phyloP scores from a whole-genome alignment of 2,329 filamentous ascomycete genomes.

The Lachnellula suecica region DNA sequence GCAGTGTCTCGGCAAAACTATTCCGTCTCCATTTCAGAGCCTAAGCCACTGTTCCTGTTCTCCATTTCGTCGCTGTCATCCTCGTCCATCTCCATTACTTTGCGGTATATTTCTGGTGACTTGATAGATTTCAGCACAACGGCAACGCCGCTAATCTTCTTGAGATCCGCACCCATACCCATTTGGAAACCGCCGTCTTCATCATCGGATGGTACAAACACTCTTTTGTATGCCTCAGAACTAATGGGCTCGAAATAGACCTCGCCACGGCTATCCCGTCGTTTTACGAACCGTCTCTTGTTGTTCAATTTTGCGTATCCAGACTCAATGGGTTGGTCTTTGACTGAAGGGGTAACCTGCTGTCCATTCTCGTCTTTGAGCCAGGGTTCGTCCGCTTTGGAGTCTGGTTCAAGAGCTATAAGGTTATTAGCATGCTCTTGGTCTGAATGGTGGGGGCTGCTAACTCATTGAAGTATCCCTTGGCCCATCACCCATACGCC shows the following conservation, averaged over 20 bases:
- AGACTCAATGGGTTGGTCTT: conserved; percentile 51
- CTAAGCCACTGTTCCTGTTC: background rate
- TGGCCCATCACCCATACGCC: conserved; percentile 61
- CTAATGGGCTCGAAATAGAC: background rate
- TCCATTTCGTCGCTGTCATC: background rate
- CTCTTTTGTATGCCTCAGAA: background rate
- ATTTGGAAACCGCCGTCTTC: background rate
- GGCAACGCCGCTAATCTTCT: background rate
- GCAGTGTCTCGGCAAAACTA: background rate
- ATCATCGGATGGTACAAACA: background rate
- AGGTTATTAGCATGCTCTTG: conserved; percentile 6
- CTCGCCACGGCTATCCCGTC: background rate
- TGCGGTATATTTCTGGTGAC: background rate
- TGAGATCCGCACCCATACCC: background rate
- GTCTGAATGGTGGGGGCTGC: background rate
- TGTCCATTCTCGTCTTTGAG: conserved; percentile 51
- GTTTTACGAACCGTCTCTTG: conserved; percentile 16
- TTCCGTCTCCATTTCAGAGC: background rate
- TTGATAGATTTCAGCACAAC: background rate
- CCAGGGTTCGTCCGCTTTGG: conserved; percentile 34
- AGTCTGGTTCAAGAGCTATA: background rate
- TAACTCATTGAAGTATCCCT: conserved; percentile 38
- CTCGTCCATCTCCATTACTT: background rate
- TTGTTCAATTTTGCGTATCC: conserved; percentile 25
- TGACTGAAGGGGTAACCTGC: conserved; percentile 59